Evolutionary conservation across 1,284 basidiomycete species (phyloP).

Genomic region (Ustilago esculenta): DNA sequence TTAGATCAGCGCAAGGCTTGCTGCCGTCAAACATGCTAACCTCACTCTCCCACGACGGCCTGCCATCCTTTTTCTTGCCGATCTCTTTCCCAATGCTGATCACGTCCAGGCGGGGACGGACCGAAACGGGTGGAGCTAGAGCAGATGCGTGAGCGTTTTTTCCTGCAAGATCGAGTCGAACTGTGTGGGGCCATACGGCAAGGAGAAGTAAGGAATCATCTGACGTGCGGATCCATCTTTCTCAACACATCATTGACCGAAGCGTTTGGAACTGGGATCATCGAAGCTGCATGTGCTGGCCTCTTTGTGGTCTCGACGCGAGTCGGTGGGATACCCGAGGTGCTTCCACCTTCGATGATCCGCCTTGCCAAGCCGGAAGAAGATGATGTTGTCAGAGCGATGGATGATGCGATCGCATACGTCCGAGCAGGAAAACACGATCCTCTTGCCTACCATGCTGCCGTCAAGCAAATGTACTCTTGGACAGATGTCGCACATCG

Average conservation of each 20-base stretch:
- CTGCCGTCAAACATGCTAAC: too few species aligned
- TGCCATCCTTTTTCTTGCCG: neutral
- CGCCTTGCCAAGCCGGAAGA: constrained; percentile 91
- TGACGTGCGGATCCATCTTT: constrained; percentile 86
- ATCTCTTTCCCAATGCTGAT: neutral
- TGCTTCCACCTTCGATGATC: constrained; percentile 91
- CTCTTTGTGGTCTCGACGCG: constrained; percentile 92
- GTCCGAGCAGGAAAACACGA: constrained; percentile 79
- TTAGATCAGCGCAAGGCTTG: too few species aligned
- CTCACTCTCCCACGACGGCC: too few species aligned
- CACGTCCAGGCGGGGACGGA: constrained; percentile 76
- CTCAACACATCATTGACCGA: constrained; percentile 96
- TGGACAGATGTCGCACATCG: constrained; percentile 84
- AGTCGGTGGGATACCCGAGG: constrained; percentile 95
- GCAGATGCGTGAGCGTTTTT: constrained; percentile 91
- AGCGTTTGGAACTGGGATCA: constrained; percentile 92
- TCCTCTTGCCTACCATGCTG: constrained; percentile 79
- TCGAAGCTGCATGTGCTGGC: constrained; percentile 94
- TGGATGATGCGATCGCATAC: constrained; percentile 80
- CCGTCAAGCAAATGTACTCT: constrained; percentile 83
- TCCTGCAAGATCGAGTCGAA: constrained; percentile 88
- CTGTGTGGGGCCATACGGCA: constrained; percentile 84
- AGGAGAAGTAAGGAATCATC: constrained; percentile 82
- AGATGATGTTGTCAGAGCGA: constrained; percentile 82
- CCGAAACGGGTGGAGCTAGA: constrained; percentile 94